Evolutionary conservation across 2,329 filamentous ascomycete genomes (phyloP).

Genomic region (Zelopaecilomyces penicillatus): DNA sequence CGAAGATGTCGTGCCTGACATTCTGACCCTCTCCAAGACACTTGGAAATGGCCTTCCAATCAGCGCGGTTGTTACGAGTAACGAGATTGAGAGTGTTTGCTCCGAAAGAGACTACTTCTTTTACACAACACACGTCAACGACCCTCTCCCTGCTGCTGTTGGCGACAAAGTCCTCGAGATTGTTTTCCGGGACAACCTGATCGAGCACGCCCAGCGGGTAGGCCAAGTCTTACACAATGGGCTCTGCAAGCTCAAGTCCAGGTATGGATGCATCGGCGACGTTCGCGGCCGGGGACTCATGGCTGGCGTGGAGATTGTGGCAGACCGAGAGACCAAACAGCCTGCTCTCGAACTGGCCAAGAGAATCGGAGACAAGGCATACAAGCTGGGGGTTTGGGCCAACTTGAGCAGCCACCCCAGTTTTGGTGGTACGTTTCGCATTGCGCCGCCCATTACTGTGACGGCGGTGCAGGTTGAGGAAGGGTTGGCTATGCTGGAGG

Average conservation of each 20-base stretch:
- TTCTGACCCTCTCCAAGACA: constrained; percentile 53
- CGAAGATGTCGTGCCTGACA: constrained; percentile 47
- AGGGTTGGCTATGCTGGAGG: constrained; percentile 48
- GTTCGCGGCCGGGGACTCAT: constrained; percentile 51
- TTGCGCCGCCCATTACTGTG: constrained; percentile 53
- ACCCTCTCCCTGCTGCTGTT: constrained; percentile 51
- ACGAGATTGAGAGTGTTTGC: constrained; percentile 41
- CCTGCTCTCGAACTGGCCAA: constrained; percentile 39
- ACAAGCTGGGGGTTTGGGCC: constrained; percentile 45
- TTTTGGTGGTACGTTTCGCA: constrained; percentile 49
- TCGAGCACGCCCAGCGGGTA: constrained; percentile 33
- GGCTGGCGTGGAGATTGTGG: constrained; percentile 50
- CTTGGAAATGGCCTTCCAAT: constrained; percentile 53
- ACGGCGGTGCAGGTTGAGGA: constrained; percentile 39
- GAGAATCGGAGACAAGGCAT: constrained; percentile 37
- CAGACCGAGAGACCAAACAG: constrained; percentile 37
- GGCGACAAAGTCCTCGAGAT: constrained; percentile 55
- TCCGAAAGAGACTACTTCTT: constrained; percentile 44
- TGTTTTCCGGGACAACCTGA: constrained; percentile 46
- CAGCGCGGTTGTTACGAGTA: constrained; percentile 47
- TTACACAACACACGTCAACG: constrained; percentile 55
- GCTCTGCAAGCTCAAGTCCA: constrained; percentile 35
- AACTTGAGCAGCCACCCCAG: constrained; percentile 46
- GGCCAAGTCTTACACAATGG: constrained; percentile 39
- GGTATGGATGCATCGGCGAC: constrained; percentile 55